phyloP scores from a whole-genome alignment of 208 protist genomes.

The Sergeia podlipaevii region DNA sequence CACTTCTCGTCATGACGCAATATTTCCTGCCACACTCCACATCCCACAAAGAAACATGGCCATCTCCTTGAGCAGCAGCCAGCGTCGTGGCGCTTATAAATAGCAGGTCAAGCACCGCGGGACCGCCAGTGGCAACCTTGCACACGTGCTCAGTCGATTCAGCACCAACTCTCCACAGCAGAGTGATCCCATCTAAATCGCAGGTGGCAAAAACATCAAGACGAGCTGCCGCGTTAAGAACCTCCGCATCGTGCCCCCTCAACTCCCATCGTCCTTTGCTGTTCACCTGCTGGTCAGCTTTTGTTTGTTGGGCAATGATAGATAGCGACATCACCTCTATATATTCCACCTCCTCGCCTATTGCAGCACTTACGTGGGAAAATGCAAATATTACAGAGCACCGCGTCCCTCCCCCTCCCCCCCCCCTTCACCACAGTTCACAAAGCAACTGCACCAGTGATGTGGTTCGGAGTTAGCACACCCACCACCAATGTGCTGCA shows the following conservation, averaged over 20 bases:
- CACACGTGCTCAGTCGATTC: conserved; percentile 42
- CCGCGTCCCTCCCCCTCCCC: too few relatives aligned
- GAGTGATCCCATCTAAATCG: conserved; percentile 36
- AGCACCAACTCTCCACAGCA: conserved; percentile 49
- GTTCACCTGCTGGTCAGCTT: too few relatives aligned
- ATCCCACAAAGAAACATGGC: conserved; percentile 55
- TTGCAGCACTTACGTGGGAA: too few relatives aligned
- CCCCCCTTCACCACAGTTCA: too few relatives aligned
- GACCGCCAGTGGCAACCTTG: conserved; percentile 46
- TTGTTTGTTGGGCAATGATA: too few relatives aligned
- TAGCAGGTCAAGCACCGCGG: conserved; percentile 43
- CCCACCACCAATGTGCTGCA: too few relatives aligned
- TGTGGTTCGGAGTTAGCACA: too few relatives aligned
- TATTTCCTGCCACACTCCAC: conserved; percentile 39
- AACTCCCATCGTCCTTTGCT: conserved; percentile 35
- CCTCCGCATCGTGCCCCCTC: conserved; percentile 54
- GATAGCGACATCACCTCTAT: too few relatives aligned
- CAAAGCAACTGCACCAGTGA: too few relatives aligned
- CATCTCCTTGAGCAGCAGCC: conserved; percentile 67
- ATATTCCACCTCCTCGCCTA: too few relatives aligned
- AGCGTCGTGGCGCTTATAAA: conserved; percentile 39
- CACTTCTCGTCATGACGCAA: conserved; percentile 23
- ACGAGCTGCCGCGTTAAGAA: conserved; percentile 33
- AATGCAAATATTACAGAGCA: too few relatives aligned
- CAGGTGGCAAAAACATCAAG: conserved; percentile 56